Percentiles rank a stretch among this genome's conserved stretches.
Evolutionary conservation across 2,329 filamentous ascomycete genomes (phyloP).

Genomic region (Magnaporthiopsis incrustans): DNA sequence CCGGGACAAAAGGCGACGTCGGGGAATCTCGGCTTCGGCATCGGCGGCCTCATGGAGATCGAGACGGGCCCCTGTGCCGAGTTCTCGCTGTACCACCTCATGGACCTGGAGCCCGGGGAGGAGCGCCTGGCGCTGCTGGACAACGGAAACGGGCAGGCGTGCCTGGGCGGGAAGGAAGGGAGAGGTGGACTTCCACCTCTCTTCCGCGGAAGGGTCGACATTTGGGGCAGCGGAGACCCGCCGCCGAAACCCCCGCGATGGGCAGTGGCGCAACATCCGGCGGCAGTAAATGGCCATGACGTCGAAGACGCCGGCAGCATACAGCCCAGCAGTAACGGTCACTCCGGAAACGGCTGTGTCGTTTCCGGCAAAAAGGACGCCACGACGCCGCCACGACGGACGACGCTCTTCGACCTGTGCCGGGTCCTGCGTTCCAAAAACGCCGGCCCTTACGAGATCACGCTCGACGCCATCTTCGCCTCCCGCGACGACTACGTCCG

Average conservation of each 20-base stretch:
- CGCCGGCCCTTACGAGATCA: conserved; percentile 40
- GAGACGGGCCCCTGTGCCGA: conserved; percentile 17
- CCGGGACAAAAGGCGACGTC: conserved; percentile 40
- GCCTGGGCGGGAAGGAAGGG: not conserved
- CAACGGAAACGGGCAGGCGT: too few species aligned
- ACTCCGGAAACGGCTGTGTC: too few species aligned
- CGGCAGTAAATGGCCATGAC: too few species aligned
- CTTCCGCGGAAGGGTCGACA: conserved; percentile 8
- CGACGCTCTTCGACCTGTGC: conserved; percentile 18
- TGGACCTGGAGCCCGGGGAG: conserved; percentile 25
- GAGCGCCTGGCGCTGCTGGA: not conserved
- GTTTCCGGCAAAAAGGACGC: too few species aligned
- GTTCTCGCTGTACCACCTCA: conserved; percentile 41
- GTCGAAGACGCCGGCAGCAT: too few species aligned
- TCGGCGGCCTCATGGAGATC: not conserved
- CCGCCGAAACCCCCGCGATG: not conserved
- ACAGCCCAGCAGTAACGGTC: too few species aligned
- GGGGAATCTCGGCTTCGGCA: conserved; percentile 36
- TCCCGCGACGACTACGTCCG: conserved; percentile 1
- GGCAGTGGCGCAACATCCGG: not conserved
- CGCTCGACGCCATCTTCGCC: conserved; percentile 8
- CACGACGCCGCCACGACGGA: too few species aligned
- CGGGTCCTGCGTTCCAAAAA: conserved; percentile 41
- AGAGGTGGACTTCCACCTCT: not conserved
- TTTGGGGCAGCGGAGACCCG: conserved; percentile 23